These are phyloP conservation scores for Termitomyces sp. DNA, from an alignment of 768 basidiomycete genomes.

Conservation along the genomic window DNA sequence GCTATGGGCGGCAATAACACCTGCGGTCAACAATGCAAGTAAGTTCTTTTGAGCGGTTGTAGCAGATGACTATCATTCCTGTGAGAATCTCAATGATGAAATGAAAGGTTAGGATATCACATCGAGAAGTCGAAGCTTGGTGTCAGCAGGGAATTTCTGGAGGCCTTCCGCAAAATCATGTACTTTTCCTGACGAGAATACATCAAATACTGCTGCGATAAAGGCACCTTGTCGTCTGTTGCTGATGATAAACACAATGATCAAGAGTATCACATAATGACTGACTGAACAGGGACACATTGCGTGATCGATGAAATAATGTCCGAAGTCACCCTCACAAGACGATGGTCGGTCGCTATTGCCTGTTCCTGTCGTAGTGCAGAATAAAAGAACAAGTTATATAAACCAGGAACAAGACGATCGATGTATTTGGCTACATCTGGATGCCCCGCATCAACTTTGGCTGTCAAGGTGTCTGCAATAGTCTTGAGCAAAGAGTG, in stretches of 20 bases:
- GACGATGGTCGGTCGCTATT: constrained; percentile 36
- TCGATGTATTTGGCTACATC: constrained; percentile 84
- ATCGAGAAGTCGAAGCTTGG: constrained; percentile 42
- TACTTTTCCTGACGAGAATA: constrained; percentile 50
- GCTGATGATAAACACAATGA: constrained; percentile 1
- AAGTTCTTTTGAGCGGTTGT: constrained; percentile 52
- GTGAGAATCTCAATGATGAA: constrained; percentile 7
- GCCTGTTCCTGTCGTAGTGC: constrained; percentile 25
- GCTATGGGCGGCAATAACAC: constrained; percentile 55
- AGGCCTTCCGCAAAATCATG: constrained; percentile 49
- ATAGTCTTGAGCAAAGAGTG: constrained; percentile 77
- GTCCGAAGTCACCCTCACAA: constrained; percentile 57
- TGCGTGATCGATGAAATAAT: constrained; percentile 67
- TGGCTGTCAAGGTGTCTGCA: constrained; percentile 46
- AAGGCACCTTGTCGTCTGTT: constrained; percentile 64
- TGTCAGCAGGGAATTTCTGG: constrained; percentile 36
- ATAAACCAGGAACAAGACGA: constrained; percentile 64
- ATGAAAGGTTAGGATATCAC: constrained; percentile 26
- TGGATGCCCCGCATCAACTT: constrained; percentile 43
- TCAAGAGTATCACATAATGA: constrained; percentile 12
- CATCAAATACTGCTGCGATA: constrained; percentile 41
- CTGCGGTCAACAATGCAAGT: constrained; percentile 60
- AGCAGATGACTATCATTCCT: constrained; percentile 31
- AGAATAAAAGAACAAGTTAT: constrained; percentile 50
- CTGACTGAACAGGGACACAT: constrained; percentile 60